A percentile compares a stretch with the other conserved stretches of the same genome.
Conservation (phyloP, 208 protist species). For the Acanthamoeba castellanii region DNA sequence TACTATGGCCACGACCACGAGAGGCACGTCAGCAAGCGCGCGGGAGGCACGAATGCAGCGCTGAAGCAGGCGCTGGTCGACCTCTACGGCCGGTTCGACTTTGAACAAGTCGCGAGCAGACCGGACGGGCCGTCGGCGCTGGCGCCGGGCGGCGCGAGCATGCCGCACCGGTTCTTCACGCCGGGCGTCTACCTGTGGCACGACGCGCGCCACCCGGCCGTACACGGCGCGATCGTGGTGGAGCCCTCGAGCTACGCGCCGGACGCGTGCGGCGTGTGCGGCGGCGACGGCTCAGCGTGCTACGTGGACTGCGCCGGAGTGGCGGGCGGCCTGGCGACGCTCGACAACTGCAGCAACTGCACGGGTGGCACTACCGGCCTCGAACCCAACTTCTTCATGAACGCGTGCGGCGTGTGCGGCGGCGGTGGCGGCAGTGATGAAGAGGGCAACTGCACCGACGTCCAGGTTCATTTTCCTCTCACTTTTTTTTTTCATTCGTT, state of each 20-base stretch:
- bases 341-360: not conserved
- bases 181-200: slow-evolving; percentile 36
- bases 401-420: no score
- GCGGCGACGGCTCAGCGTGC: not conserved
- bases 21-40: no score
- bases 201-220: not conserved
- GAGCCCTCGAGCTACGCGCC: not conserved
- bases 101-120: not conserved
- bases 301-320: not conserved
- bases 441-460: no score
- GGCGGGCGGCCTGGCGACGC: not conserved
- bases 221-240: slow-evolving; percentile 5
- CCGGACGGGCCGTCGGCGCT: not conserved
- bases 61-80: no score
- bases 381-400: no score
- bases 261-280: slow-evolving; percentile 37
- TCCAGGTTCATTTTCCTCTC: no score
- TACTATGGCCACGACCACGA: no score
- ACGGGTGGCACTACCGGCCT: not conserved
- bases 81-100: not conserved
- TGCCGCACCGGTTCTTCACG: slow-evolving; percentile 23
- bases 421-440: no score
- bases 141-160: not conserved
- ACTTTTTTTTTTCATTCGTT: no score
- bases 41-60: no score